A percentile compares a stretch with the other conserved stretches of the same genome.
Conservation (phyloP, 169 alveolate genomes). For the Eimeria necatrix region DNA sequence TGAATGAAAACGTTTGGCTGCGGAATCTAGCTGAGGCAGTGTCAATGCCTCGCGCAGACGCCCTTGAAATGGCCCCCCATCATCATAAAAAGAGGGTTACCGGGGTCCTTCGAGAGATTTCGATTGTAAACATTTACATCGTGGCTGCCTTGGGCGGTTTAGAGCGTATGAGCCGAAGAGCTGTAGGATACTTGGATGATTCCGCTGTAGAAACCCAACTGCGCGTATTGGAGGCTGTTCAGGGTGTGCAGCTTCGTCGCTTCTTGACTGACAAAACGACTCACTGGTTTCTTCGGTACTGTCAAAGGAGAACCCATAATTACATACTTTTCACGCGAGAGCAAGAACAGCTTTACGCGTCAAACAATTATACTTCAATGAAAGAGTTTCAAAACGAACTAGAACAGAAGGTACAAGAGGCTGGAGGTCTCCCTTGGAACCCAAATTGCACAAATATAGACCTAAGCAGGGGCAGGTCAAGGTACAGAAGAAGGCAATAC, state of each 20-base stretch:
- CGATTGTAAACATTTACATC: neutral
- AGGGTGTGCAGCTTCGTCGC: neutral
- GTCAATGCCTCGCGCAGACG: neutral
- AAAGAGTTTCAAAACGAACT: too few relatives aligned
- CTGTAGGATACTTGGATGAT: neutral
- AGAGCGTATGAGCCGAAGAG: neutral
- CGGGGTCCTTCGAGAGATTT: neutral
- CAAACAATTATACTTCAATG: too few relatives aligned
- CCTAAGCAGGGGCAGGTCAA: too few relatives aligned
- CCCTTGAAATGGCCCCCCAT: neutral
- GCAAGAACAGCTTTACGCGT: too few relatives aligned
- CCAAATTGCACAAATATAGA: too few relatives aligned
- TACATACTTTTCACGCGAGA: neutral
- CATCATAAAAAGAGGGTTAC: neutral
- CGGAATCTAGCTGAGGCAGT: neutral
- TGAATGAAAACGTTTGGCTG: neutral
- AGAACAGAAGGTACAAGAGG: too few relatives aligned
- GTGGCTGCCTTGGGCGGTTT: neutral
- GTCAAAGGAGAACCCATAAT: neutral
- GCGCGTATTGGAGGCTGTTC: neutral
- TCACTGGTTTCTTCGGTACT: neutral
- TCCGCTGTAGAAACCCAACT: neutral
- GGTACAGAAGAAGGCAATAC: too few relatives aligned
- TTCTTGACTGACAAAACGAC: neutral
- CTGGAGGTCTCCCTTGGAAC: too few relatives aligned